Evolutionary conservation across 345 rosid genomes (phyloP).

Genomic region (Pistacia integerrima): DNA sequence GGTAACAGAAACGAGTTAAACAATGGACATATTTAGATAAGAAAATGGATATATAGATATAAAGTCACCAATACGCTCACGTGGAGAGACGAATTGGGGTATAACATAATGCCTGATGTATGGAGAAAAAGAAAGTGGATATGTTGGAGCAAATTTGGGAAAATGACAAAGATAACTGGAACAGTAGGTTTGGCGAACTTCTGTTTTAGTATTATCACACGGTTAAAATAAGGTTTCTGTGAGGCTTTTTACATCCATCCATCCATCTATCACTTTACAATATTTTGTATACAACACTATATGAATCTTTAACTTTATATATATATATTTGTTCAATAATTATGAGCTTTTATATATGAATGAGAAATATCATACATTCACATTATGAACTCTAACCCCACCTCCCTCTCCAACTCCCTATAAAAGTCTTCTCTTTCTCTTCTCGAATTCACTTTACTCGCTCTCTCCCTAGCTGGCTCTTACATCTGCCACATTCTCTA

Average conservation of each 20-base stretch:
- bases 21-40: no score
- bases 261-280: no score
- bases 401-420: constrained; percentile 12
- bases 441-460: neutral
- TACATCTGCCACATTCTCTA: neutral
- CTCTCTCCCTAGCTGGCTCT: neutral
- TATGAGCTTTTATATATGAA: constrained; percentile 4
- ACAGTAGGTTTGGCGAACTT: constrained; percentile 9
- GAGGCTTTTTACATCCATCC: neutral
- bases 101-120: constrained; percentile 18
- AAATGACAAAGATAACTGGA: constrained; percentile 34
- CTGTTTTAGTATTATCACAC: constrained; percentile 14
- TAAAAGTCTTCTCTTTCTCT: constrained; percentile 14
- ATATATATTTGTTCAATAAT: constrained; percentile 9
- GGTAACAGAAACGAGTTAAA: no score
- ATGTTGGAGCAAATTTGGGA: constrained; percentile 26
- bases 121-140: constrained; percentile 23
- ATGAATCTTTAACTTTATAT: no score
- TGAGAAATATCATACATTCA: neutral
- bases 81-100: constrained; percentile 16
- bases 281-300: neutral
- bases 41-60: neutral
- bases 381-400: neutral
- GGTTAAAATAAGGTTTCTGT: constrained; percentile 33
- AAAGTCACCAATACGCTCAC: constrained; percentile 16